Evolutionary conservation across 257 asterid species (phyloP), one percentile per base, ranked within the genome.

Genomic region (Misopates orontium): DNA sequence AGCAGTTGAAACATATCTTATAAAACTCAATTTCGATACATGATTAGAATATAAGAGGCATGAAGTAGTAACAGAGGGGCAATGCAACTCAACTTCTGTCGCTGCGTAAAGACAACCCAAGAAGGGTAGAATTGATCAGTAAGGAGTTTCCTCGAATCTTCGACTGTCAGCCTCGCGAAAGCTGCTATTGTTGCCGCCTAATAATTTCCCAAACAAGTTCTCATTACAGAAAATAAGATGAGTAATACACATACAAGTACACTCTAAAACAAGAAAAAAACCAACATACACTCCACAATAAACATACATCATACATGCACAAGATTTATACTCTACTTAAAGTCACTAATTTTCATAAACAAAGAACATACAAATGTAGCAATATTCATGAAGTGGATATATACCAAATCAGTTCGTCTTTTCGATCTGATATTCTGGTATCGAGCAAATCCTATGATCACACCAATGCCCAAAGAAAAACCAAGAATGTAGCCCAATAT

Each of bases 31-130:
- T 36, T 28, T 28, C 6, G 36, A 28, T 28, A 2, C 36, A 28
- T 28, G 36, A 28, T 28, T 28, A 6, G 6, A 2, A 28, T 28
- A 28, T n/a, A n/a, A n/a, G n/a, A n/a, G n/a, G n/a, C n/a, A n/a
- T n/a, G n/a, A n/a, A n/a, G n/a, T n/a, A 36, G 42, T n/a, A 28
- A 28, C 7, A 18, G 3, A 20, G 8, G 19, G 23, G n/a, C 10
- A 20, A 53, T 53, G 32, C 1, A 22, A 81, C 96, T 86, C 85
- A 94, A 82, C 96, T 94, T 94, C 80, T 94, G 99, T 69, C 81
- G 65, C 58, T 81, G 83, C 10, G 95, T 75, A 70, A 94, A 90
- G 49, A 86, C 96, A 51, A 90, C 91, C 99, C 99, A 94, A 71
- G 97, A 80, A 73, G 99, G 99, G 85, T 88, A 94, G 47, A 17